These are phyloP conservation scores for Decorospora gaudefroyi DNA, from an alignment of 2,329 filamentous ascomycete genomes.

Conservation along the genomic window DNA sequence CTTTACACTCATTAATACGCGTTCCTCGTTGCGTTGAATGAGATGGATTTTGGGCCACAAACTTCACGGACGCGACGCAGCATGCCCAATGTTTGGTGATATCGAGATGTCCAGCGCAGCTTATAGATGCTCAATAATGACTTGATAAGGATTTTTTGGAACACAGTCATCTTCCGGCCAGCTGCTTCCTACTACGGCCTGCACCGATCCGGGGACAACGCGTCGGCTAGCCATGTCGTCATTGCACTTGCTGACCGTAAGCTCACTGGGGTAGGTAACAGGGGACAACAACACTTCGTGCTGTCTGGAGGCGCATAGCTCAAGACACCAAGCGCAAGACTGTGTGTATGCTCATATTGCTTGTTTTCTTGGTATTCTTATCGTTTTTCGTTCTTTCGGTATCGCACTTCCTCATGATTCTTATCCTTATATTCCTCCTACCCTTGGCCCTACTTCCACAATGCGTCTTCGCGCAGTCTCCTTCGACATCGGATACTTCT, in stretches of 20 bases:
- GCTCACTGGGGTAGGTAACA: neutral
- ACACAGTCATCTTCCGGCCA: slow-evolving; percentile 8
- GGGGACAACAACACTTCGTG: neutral
- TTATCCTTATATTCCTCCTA: slow-evolving; percentile 9
- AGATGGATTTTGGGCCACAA: too few relatives aligned
- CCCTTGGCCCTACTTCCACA: slow-evolving; percentile 10
- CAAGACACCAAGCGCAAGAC: neutral
- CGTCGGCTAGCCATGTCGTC: slow-evolving; percentile 22
- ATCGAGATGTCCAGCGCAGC: neutral
- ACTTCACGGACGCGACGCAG: too few relatives aligned
- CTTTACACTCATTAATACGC: too few relatives aligned
- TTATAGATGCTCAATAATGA: too few relatives aligned
- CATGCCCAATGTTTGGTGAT: too few relatives aligned
- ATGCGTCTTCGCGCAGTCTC: slow-evolving; percentile 22
- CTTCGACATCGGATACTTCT: slow-evolving; percentile 7
- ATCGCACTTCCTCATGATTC: slow-evolving; percentile 21
- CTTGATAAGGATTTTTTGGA: too few relatives aligned
- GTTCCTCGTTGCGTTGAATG: too few relatives aligned
- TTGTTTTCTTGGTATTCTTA: slow-evolving; percentile 8
- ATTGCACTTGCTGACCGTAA: slow-evolving; percentile 25
- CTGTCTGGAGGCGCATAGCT: neutral
- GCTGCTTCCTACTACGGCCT: slow-evolving; percentile 15
- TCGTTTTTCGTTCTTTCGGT: slow-evolving; percentile 16
- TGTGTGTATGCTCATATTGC: neutral
- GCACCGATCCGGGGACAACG: slow-evolving; percentile 22